Percentiles rank a stretch among this genome's conserved stretches.
These are phyloP conservation scores for Barnettozyma vustinii DNA, from an alignment of 805 yeast species.

Conservation along the genomic window DNA sequence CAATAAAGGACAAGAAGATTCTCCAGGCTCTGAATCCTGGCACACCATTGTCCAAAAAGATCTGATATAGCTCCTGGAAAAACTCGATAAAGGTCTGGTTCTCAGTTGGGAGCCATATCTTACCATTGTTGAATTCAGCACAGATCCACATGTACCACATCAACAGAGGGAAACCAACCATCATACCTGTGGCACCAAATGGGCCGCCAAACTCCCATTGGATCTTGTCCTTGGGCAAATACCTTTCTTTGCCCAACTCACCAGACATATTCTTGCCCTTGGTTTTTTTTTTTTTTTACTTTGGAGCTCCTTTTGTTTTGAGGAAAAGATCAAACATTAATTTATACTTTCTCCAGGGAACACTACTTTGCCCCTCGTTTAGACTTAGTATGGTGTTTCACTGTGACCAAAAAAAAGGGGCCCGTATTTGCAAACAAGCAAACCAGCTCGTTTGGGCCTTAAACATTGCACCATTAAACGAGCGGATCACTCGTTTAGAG, in stretches of 20 bases:
- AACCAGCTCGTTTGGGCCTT: no score
- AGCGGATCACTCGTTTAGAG: no score
- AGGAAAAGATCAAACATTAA: no score
- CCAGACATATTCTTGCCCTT: no score
- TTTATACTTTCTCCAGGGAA: no score
- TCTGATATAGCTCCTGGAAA: conserved; percentile 36
- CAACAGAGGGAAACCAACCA: conserved; percentile 83
- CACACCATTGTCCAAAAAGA: conserved; percentile 46
- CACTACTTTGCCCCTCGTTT: no score
- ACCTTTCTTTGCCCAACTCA: conserved; percentile 20
- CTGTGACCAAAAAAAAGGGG: no score
- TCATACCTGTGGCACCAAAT: conserved; percentile 83
- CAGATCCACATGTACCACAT: conserved; percentile 98
- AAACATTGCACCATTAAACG: no score
- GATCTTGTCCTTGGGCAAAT: conserved; percentile 43
- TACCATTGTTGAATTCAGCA: conserved; percentile 73
- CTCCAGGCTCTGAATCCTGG: conserved; percentile 62
- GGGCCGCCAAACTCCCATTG: conserved; percentile 95
- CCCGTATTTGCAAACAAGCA: no score
- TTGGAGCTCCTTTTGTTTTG: no score
- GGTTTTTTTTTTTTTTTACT: no score
- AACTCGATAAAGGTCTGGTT: conserved; percentile 46
- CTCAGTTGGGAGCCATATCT: conserved; percentile 59
- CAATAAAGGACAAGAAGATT: conserved; percentile 64
- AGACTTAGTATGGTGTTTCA: no score